Base-by-base conservation (phyloP, 495 filamentous ascomycete genomes). In the Aspergillus avenaceus region DNA sequence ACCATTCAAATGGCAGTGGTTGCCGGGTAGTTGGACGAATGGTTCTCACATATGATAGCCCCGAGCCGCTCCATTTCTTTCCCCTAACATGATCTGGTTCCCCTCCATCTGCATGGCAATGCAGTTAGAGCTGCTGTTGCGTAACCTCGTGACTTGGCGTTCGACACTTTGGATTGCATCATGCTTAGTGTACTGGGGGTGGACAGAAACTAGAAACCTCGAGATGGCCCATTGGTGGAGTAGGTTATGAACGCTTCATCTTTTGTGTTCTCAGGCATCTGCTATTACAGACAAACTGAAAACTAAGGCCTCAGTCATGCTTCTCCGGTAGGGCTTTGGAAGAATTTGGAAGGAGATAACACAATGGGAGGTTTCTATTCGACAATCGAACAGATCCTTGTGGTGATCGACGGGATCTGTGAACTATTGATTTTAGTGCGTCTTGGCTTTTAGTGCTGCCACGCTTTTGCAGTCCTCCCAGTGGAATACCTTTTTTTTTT, bases 351-450 rank as follows among this genome's bases (percentile, higher is more conserved):
- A 31, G 11, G 31, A 37, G 45, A 29, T 13, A 27, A 61, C 52
- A 43, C 27, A 32, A 52, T 13, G 23, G 52, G 44, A 56, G 63
- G 56, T 62, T 44, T 38, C 31, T 21, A 34, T 38, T 38, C 44
- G 44, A 46, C 28, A 47, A 55, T 49, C 46, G 57, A 38, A 63
- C 55, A 61, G 63, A 67, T 70, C 63, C 66, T 53, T 52, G 62
- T 52, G 57, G 40, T 56, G 70, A 73, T 73, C 70, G 68, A 68
- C 69, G 50, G 58, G 70, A 73, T 73, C 70, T 61, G 68, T 67
- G 52, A 59, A 73, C 70, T 73, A 73, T 73, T 73, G 70, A 62
- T 66, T 60, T 71, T 68, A 68, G 69, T 60, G 56, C 51, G 55
- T 42, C 66, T 67, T 71, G 68, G 70, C 67, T 8, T 54, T n/a